phyloP scores from a whole-genome alignment of 2,329 filamentous ascomycete species.

The Blastomyces gilchristii region DNA sequence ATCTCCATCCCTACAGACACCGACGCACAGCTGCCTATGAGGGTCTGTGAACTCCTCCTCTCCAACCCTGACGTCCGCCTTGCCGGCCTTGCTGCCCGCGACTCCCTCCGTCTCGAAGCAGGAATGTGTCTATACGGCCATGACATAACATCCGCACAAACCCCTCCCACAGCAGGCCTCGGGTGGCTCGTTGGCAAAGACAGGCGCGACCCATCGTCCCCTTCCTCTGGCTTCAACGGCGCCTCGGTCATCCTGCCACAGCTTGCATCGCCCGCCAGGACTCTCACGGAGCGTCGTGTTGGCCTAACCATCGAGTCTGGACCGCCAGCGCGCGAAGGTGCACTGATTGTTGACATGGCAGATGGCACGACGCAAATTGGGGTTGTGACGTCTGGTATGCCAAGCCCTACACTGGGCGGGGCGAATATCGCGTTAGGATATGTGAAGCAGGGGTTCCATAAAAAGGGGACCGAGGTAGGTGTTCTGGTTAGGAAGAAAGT shows the following conservation, averaged over 20 bases:
- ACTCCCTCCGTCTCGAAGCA: conserved; percentile 86
- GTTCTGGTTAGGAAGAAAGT: conserved; percentile 68
- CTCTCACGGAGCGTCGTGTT: conserved; percentile 61
- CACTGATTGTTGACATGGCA: conserved; percentile 54
- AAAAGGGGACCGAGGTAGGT: conserved; percentile 69
- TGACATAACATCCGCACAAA: conserved; percentile 72
- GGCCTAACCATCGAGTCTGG: conserved; percentile 70
- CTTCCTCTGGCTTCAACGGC: conserved; percentile 69
- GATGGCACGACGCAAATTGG: conserved; percentile 57
- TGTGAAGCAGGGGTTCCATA: conserved; percentile 69
- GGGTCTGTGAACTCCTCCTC: conserved; percentile 60
- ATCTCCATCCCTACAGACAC: conserved; percentile 67
- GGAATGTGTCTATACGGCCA: conserved; percentile 99
- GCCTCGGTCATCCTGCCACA: conserved; percentile 67
- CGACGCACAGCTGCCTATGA: conserved; percentile 37
- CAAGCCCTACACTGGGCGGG: conserved; percentile 66
- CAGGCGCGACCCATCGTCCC: conserved; percentile 45
- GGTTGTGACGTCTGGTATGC: conserved; percentile 76
- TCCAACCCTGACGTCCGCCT: conserved; percentile 58
- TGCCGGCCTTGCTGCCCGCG: conserved; percentile 80
- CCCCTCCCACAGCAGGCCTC: conserved; percentile 56
- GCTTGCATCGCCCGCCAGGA: conserved; percentile 46
- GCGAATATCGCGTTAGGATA: conserved; percentile 97
- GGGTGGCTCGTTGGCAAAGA: conserved; percentile 79
- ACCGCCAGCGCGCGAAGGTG: conserved; percentile 81